These are phyloP conservation scores for Phytophthora crassamura DNA, from an alignment of 352 stramenopile species.

Conservation along the genomic window DNA sequence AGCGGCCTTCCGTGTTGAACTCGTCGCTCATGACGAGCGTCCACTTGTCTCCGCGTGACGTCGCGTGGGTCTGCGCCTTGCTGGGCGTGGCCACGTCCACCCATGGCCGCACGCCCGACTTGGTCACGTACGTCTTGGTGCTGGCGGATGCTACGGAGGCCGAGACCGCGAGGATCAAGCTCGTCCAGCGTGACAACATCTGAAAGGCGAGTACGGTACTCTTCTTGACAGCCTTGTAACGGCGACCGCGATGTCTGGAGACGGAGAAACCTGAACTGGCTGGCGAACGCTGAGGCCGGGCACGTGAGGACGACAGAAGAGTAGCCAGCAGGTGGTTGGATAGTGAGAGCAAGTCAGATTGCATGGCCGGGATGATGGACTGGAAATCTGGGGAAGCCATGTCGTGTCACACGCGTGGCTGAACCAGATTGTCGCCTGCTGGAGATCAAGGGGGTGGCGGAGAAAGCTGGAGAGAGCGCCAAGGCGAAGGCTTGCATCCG, in stretches of 20 bases:
- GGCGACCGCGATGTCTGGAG: background rate
- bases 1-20: slow-evolving; percentile 63
- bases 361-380: background rate
- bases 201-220: too few species aligned
- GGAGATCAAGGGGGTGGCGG: too few species aligned
- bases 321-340: slow-evolving; percentile 2
- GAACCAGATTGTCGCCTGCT: slow-evolving; percentile 28
- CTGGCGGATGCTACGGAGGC: slow-evolving; percentile 6
- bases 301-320: slow-evolving; percentile 9
- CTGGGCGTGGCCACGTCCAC: slow-evolving; percentile 55
- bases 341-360: background rate
- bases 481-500: too few species aligned
- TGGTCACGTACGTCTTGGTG: slow-evolving; percentile 42
- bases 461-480: too few species aligned
- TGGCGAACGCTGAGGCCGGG: slow-evolving; percentile 7
- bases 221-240: too few species aligned
- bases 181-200: slow-evolving; percentile 19
- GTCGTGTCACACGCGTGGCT: slow-evolving; percentile 25
- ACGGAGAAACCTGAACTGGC: slow-evolving; percentile 28
- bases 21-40: slow-evolving; percentile 74
- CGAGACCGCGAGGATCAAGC: slow-evolving; percentile 1
- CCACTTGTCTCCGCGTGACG: slow-evolving; percentile 54
- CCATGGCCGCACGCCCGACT: slow-evolving; percentile 58
- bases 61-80: slow-evolving; percentile 38
- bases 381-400: background rate